These are phyloP conservation scores for Coemansia sp. DNA, from an alignment of 192 early-diverging fungal species.

Conservation along the genomic window DNA sequence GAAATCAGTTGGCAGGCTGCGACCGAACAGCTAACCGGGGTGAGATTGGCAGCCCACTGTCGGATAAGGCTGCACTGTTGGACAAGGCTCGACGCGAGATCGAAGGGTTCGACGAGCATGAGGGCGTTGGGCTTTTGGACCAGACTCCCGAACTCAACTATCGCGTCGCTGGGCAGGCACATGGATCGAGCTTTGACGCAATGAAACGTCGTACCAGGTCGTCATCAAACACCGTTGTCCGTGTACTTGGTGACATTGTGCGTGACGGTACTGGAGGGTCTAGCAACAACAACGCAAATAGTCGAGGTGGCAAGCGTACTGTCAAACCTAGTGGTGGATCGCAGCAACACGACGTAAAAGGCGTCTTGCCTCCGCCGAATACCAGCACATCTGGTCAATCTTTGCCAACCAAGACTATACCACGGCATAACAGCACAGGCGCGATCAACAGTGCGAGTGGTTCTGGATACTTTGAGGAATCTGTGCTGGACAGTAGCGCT, in stretches of 20 bases:
- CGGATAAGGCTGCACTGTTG: constrained; percentile 41
- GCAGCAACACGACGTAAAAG: constrained; percentile 2
- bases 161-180: constrained; percentile 24
- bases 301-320: neutral
- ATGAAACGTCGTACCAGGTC: constrained; percentile 36
- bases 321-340: neutral
- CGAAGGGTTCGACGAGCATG: constrained; percentile 45
- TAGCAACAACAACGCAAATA: constrained; percentile 9
- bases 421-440: constrained; percentile 45
- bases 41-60: neutral
- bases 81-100: constrained; percentile 44
- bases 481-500: neutral
- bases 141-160: constrained; percentile 51
- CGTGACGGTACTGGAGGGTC: constrained; percentile 23
- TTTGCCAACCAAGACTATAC: constrained; percentile 14
- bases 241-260: constrained; percentile 46
- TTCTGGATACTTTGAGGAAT: constrained; percentile 2
- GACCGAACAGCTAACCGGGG: neutral
- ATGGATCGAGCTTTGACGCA: constrained; percentile 22
- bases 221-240: constrained; percentile 44
- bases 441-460: constrained; percentile 32
- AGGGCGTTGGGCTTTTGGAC: constrained; percentile 48
- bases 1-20: neutral
- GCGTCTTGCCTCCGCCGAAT: constrained; percentile 10
- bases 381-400: neutral